These are phyloP conservation scores for Liriodendron chinense DNA, from an alignment of 164 flowering plant species.

Conservation along the genomic window DNA sequence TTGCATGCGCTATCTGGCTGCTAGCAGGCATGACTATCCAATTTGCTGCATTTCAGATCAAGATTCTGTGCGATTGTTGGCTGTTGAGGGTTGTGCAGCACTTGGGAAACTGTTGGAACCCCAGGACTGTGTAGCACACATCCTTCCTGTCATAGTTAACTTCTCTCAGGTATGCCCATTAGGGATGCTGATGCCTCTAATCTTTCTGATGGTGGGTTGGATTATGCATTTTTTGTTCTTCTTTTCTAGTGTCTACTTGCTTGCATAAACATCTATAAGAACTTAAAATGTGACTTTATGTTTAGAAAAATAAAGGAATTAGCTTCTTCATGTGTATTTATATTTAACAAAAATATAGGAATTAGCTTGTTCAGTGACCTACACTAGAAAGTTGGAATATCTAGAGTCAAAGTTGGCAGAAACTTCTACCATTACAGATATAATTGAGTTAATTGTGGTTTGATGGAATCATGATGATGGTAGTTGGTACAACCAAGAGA, in stretches of 20 bases:
- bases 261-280: not conserved
- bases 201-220: not conserved
- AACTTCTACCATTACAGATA: not conserved
- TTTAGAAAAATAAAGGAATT: not conserved
- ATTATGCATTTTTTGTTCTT: not conserved
- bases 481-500: not conserved
- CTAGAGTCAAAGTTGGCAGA: not conserved
- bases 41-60: slow-evolving; percentile 55
- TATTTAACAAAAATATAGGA: not conserved
- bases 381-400: not conserved
- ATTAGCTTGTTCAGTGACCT: not conserved
- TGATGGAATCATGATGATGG: not conserved
- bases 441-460: not conserved
- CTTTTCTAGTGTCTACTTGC: not conserved
- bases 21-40: not conserved
- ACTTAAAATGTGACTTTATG: not conserved
- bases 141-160: slow-evolving; percentile 90
- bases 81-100: slow-evolving; percentile 99
- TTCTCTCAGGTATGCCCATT: slow-evolving; percentile 79
- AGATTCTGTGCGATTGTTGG: slow-evolving; percentile 94
- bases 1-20: not conserved
- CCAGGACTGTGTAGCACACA: slow-evolving; percentile 88
- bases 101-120: slow-evolving; percentile 96
- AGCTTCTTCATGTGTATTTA: not conserved
- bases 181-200: not conserved